Conservation (phyloP, 352 stramenopile genomes). For the Globisporangium spinosum region DNA sequence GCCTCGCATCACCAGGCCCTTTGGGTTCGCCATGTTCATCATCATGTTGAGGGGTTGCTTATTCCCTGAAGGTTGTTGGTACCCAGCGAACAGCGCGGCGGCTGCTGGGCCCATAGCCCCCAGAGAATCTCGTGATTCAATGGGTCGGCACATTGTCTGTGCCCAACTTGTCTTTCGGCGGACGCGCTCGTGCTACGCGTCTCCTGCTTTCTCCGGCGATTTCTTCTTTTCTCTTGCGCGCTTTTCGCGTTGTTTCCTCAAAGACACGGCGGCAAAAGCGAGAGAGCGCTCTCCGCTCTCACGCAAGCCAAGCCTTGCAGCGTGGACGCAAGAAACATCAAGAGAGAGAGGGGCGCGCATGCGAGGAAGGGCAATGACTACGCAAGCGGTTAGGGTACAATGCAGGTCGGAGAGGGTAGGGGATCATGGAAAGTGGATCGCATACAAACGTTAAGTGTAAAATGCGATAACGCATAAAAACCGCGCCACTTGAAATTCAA, state of each 20-base stretch:
- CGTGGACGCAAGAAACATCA: background rate
- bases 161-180: slow-evolving; percentile 17
- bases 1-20: slow-evolving; percentile 23
- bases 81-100: slow-evolving; percentile 71
- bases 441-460: background rate
- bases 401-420: background rate
- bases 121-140: slow-evolving; percentile 81
- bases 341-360: background rate
- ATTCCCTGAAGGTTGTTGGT: slow-evolving; percentile 58
- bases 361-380: background rate
- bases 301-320: background rate
- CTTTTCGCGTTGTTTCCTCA: slow-evolving; percentile 14
- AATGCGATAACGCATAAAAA: slow-evolving; percentile 4
- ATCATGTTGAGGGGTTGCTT: slow-evolving; percentile 20
- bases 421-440: background rate
- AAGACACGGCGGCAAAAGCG: slow-evolving; percentile 1
- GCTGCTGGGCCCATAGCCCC: slow-evolving; percentile 70
- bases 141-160: slow-evolving; percentile 71
- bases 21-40: slow-evolving; percentile 20
- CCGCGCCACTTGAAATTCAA: background rate
- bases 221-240: slow-evolving; percentile 22
- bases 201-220: slow-evolving; percentile 17
- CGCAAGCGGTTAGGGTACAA: background rate
- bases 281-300: background rate
- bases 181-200: slow-evolving; percentile 1